Evolutionary conservation across 371 early-diverging fungal genomes (phyloP).

Genomic region (Antonospora locustae): DNA sequence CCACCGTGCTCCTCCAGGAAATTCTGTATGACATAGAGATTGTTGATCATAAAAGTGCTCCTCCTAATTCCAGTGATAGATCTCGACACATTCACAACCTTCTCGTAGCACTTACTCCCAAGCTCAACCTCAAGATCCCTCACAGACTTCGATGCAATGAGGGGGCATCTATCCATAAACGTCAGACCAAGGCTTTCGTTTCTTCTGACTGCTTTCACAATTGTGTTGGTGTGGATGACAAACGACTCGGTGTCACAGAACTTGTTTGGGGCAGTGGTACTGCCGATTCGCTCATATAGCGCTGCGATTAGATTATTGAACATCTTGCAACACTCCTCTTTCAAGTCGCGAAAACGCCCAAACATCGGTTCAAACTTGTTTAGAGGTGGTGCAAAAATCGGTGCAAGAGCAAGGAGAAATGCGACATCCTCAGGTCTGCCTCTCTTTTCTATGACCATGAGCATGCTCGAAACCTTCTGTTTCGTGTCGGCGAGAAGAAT

Average conservation of each 20-base stretch:
- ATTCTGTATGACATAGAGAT: constrained; percentile 11
- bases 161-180: constrained; percentile 22
- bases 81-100: constrained; percentile 11
- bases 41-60: constrained; percentile 37
- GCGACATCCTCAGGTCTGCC: constrained; percentile 10
- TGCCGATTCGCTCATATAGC: constrained; percentile 16
- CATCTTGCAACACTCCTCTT: constrained; percentile 32
- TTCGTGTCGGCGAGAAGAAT: constrained; percentile 29
- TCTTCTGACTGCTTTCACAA: constrained; percentile 12
- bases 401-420: constrained; percentile 13
- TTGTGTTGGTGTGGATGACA: neutral
- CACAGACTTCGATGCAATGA: constrained; percentile 11
- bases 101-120: constrained; percentile 8
- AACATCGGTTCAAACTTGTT: constrained; percentile 19
- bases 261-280: constrained; percentile 9
- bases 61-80: constrained; percentile 9
- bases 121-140: constrained; percentile 13
- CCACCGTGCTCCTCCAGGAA: constrained; percentile 8
- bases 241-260: constrained; percentile 14
- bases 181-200: constrained; percentile 11
- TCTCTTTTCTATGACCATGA: constrained; percentile 32
- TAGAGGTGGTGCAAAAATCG: constrained; percentile 15
- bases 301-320: constrained; percentile 26
- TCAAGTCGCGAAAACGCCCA: constrained; percentile 32
- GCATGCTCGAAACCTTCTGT: constrained; percentile 18